Base-by-base conservation (phyloP, 2,329 filamentous ascomycete genomes). In the Talaromyces funiculosus region DNA sequence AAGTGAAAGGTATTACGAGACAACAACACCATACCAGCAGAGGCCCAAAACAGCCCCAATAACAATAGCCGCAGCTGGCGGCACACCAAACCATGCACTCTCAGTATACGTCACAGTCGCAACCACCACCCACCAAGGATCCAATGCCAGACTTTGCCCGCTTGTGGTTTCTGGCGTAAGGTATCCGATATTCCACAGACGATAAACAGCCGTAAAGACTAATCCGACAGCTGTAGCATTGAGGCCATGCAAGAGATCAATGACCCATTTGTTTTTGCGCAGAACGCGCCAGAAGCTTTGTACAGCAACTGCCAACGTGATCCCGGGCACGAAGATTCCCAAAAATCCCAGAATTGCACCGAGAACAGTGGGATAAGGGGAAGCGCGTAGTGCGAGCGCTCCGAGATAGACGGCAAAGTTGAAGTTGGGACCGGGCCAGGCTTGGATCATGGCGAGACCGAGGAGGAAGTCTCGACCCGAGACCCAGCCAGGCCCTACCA, bases 401-500 rank as follows among this genome's bases (percentile, higher is more conserved):
- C 84, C 84, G 0, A 87, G 73, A 60, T 80, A 86, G 0, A 86
- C 83, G 0, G 82, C 83, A 62, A 86, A 75, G 63, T 75, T 74
- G 67, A 74, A 73, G 58, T 76, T 76, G 0, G 84, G 85, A 0
- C 84, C 84, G 0, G 88, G 88, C 61, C 90, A 88, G 0, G 86
- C 82, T 71, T 91, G 88, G 18, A 85, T 86, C 57, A 91, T 80
- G 7, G 88, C 89, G 0, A 91, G 81, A 0, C 88, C 88, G 53
- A 90, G 84, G 0, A 91, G 77, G 68, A 91, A 90, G 68, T 91
- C 86, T 3, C 88, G 81, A 0, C 86, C 78, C 0, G 81, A 83
- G 0, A 91, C 87, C 87, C 87, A 91, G 6, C 85, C 85, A 24
- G 87, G 85, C 0, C 81, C 79, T 0, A 90, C 88, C 37, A 90